Evolutionary conservation across 208 protist species (phyloP), one percentile per base, ranked within the genome.

Genomic region (Porcisia hertigi): DNA sequence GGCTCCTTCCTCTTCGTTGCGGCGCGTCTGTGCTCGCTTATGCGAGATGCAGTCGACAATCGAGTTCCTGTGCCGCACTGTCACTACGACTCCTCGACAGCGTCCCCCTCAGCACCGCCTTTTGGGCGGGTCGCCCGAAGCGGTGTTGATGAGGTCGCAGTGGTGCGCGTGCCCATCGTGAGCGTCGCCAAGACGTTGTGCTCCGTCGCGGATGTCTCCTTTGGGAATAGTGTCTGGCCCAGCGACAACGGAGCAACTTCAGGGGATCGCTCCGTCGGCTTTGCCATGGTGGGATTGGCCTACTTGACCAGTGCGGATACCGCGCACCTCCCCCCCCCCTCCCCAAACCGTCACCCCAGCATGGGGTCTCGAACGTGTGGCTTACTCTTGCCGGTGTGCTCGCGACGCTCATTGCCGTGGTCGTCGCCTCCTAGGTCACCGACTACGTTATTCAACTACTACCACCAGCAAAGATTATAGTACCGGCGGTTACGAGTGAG

Each of bases 371-470:
- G 23, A 81, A 59, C 39, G 66, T 69, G 14, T 57, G 86, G 53
- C 87, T 81, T 58, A 78, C 86, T n/a, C 72, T 84, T 16, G 49
- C 90, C 3, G 87, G 86, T 57, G 83, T 93, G 2, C 43, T 92
- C 8, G 80, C 71, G 0, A 72, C 77, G 11, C 58, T 92, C 59
- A 79, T 84, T 25, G 73, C 87, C 8, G 78, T 83, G 3, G 59
- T 93, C 43, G 53, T 75, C 3, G 77, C 64, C 16, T 84, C 84
- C 73, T 89, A 84, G 60, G 34, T 88, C 18, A 77, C 80, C 16
- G 88, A 93, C 73, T 91, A 90, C 79, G 65, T 92, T 45, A 82
- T 93, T n/a, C 86, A 89, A 60, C 88, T 87, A 2, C 74, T 86
- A 8, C 85, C 83, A 9, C 87, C 87, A 6, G 75, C 74, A 9